Percentiles rank a stretch among this genome's conserved stretches.
phyloP scores from a whole-genome alignment of 768 basidiomycete genomes.

The Pleurotus pulmonarius region DNA sequence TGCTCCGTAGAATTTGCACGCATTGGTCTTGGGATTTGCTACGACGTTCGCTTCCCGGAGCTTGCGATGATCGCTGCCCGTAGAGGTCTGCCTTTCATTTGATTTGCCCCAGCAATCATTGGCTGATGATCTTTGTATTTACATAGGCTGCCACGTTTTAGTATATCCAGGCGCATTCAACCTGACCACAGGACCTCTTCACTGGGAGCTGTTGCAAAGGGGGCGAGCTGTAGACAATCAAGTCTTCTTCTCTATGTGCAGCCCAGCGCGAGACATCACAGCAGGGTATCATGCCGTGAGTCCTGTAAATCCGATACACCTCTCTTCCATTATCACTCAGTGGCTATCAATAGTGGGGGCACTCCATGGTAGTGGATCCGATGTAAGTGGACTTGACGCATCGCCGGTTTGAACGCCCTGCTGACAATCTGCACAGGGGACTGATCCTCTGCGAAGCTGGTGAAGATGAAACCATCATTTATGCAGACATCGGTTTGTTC shows the following conservation, averaged over 20 bases:
- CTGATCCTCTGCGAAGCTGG: conserved; percentile 68
- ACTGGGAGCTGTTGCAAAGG: conserved; percentile 92
- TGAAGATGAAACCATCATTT: conserved; percentile 77
- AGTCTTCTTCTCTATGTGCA: conserved; percentile 94
- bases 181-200: conserved; percentile 88
- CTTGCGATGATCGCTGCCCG: conserved; percentile 88
- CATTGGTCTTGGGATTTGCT: conserved; percentile 94
- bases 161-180: conserved; percentile 97
- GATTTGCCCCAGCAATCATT: neutral
- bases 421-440: conserved; percentile 46
- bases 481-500: conserved; percentile 73
- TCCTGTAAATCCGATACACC: conserved; percentile 9
- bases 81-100: conserved; percentile 46
- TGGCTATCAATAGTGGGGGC: conserved; percentile 68
- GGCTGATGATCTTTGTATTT: neutral
- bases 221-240: conserved; percentile 94
- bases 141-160: conserved; percentile 75
- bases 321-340: neutral
- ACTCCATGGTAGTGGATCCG: conserved; percentile 88
- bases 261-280: conserved; percentile 80
- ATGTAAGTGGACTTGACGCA: conserved; percentile 46
- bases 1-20: conserved; percentile 83
- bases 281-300: conserved; percentile 87
- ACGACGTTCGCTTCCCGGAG: conserved; percentile 94
- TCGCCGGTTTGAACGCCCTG: too few relatives aligned